Evolutionary conservation across 2,329 filamentous ascomycete species (phyloP).

Genomic region (Hypoxylon sp.): DNA sequence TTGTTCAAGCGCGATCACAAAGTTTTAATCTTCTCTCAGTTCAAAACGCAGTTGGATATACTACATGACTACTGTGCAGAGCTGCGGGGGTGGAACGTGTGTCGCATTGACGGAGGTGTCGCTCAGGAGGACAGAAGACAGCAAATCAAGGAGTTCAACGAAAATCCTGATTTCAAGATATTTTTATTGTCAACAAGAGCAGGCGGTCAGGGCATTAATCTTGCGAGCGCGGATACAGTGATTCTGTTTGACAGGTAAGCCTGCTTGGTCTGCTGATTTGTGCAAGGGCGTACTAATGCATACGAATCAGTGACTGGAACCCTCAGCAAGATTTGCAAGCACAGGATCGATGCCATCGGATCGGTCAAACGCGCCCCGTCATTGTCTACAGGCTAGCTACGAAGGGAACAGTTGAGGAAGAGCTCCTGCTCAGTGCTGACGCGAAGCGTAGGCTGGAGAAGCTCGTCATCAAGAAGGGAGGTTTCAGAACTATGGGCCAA

Average conservation of each 20-base stretch:
- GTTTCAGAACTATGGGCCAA: slow-evolving; percentile 79
- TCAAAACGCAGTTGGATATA: slow-evolving; percentile 93
- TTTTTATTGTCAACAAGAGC: slow-evolving; percentile 93
- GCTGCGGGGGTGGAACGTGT: slow-evolving; percentile 84
- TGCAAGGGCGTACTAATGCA: slow-evolving; percentile 27
- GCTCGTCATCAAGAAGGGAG: slow-evolving; percentile 94
- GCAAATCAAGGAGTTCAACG: slow-evolving; percentile 83
- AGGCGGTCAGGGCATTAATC: slow-evolving; percentile 95
- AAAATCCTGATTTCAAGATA: slow-evolving; percentile 74
- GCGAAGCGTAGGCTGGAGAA: slow-evolving; percentile 94
- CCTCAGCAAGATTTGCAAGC: slow-evolving; percentile 97
- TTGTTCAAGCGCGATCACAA: slow-evolving; percentile 86
- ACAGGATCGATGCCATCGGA: slow-evolving; percentile 94
- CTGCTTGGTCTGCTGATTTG: too few species aligned
- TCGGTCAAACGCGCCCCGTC: slow-evolving; percentile 92
- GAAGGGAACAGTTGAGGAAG: slow-evolving; percentile 92
- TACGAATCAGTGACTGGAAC: slow-evolving; percentile 78
- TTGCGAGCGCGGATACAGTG: slow-evolving; percentile 91
- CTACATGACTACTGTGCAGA: slow-evolving; percentile 86
- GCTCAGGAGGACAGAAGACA: slow-evolving; percentile 78
- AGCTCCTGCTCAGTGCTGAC: slow-evolving; percentile 87
- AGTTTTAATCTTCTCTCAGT: slow-evolving; percentile 96
- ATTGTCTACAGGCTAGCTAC: slow-evolving; percentile 95
- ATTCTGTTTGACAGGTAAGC: slow-evolving; percentile 83
- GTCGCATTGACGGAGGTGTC: slow-evolving; percentile 92